These are phyloP conservation scores for Xylariales sp. DNA, from an alignment of 2,329 filamentous ascomycete species.

Conservation along the genomic window DNA sequence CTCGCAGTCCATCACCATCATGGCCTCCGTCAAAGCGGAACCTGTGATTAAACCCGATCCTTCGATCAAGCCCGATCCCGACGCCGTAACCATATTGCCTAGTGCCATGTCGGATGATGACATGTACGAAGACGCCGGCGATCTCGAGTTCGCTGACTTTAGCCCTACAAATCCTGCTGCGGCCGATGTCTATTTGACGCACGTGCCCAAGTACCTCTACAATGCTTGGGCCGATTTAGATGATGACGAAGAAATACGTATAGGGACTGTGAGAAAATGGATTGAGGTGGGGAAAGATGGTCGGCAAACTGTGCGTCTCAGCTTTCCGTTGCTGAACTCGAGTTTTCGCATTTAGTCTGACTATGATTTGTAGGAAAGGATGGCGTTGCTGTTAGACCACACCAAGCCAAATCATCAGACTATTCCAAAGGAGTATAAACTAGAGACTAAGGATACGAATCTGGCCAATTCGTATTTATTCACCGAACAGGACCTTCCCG, in stretches of 20 bases:
- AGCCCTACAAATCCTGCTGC: conserved; percentile 53
- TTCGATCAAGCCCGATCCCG: conserved; percentile 48
- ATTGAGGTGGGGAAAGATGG: conserved; percentile 62
- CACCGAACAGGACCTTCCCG: conserved; percentile 90
- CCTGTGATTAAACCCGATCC: conserved; percentile 48
- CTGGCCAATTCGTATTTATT: conserved; percentile 92
- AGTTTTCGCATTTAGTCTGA: conserved; percentile 29
- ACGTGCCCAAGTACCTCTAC: conserved; percentile 84
- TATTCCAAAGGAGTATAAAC: conserved; percentile 88
- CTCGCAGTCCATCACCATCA: conserved; percentile 40
- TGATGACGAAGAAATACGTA: conserved; percentile 83
- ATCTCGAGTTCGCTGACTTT: conserved; percentile 67
- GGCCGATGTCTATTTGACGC: conserved; percentile 74
- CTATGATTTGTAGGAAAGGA: conserved; percentile 51
- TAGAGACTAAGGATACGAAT: conserved; percentile 72
- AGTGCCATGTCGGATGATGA: conserved; percentile 71
- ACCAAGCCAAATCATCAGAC: conserved; percentile 74
- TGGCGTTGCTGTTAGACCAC: conserved; percentile 75
- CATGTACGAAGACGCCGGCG: conserved; percentile 70
- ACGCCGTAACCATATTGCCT: conserved; percentile 56
- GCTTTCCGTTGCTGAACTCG: conserved; percentile 37
- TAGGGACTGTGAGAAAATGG: conserved; percentile 78
- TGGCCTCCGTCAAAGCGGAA: conserved; percentile 47
- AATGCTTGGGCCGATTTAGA: conserved; percentile 80
- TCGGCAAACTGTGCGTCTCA: conserved; percentile 52